Conservation (phyloP, 2,329 filamentous ascomycete species). For the Meredithiella fracta region DNA sequence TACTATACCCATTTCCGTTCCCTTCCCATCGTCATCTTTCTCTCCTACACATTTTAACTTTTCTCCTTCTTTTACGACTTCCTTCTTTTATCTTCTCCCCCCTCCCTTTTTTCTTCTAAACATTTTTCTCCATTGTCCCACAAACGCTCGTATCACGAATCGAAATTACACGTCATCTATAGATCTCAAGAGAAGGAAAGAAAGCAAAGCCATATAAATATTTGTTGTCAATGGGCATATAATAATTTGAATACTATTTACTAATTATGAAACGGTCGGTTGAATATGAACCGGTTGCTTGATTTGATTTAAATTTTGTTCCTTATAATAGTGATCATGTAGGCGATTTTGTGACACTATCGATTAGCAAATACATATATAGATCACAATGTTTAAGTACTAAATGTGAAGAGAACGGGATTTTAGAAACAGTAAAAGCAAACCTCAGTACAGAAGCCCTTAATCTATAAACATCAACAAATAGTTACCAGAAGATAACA, state of each 20-base stretch:
- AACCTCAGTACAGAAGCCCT: background rate
- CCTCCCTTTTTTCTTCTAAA: background rate
- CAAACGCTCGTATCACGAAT: background rate
- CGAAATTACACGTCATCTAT: constrained; percentile 9
- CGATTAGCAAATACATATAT: background rate
- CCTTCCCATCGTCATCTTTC: background rate
- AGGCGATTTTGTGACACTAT: background rate
- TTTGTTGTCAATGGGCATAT: constrained; percentile 5
- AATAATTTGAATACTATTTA: constrained; percentile 4
- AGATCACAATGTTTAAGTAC: background rate
- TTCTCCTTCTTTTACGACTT: background rate
- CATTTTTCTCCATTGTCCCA: too few relatives aligned
- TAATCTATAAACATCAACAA: background rate
- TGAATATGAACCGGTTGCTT: background rate
- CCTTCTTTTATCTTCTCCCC: background rate
- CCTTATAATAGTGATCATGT: background rate
- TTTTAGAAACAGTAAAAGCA: background rate
- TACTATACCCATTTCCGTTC: constrained; percentile 2
- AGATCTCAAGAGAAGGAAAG: constrained; percentile 13
- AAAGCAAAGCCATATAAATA: constrained; percentile 6
- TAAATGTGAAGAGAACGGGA: background rate
- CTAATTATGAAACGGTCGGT: background rate
- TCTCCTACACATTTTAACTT: constrained; percentile 1
- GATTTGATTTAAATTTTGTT: background rate
- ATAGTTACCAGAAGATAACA: too few relatives aligned